A percentile compares a stretch with the other conserved stretches of the same genome.
These are phyloP conservation scores for Zasmidium citrigriseum DNA, from an alignment of 2,329 filamentous ascomycete genomes.

Conservation along the genomic window DNA sequence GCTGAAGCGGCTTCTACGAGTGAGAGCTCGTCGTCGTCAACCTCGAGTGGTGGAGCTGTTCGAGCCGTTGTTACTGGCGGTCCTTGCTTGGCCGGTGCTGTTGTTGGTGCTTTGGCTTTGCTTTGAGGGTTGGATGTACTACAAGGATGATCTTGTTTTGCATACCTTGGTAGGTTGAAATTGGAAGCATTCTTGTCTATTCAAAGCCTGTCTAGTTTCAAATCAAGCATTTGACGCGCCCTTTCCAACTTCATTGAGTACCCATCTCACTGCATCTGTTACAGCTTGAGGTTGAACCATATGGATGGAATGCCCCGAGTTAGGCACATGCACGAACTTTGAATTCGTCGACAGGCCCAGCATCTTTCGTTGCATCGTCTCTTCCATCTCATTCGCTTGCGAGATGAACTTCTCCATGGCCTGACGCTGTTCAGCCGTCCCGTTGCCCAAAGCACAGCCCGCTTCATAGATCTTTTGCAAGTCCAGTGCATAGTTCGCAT, in stretches of 20 bases:
- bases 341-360: not conserved
- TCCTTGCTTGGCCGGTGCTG: too few species aligned
- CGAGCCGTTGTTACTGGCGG: too few species aligned
- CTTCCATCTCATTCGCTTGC: not conserved
- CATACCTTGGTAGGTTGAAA: too few species aligned
- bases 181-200: too few species aligned
- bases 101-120: too few species aligned
- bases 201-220: too few species aligned
- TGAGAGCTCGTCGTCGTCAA: too few species aligned
- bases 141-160: too few species aligned
- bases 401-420: not conserved
- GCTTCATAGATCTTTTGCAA: not conserved
- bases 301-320: not conserved
- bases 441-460: not conserved
- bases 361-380: not conserved
- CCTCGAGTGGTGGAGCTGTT: too few species aligned
- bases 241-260: not conserved
- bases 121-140: too few species aligned
- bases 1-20: too few species aligned
- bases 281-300: not conserved
- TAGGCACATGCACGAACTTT: not conserved
- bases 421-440: not conserved
- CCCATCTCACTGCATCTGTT: not conserved
- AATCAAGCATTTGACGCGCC: too few species aligned
- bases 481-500: not conserved